Evolutionary conservation across 495 filamentous ascomycete genomes (phyloP), one percentile per base, ranked within the genome.

Genomic region (Hypoxylon rickii): DNA sequence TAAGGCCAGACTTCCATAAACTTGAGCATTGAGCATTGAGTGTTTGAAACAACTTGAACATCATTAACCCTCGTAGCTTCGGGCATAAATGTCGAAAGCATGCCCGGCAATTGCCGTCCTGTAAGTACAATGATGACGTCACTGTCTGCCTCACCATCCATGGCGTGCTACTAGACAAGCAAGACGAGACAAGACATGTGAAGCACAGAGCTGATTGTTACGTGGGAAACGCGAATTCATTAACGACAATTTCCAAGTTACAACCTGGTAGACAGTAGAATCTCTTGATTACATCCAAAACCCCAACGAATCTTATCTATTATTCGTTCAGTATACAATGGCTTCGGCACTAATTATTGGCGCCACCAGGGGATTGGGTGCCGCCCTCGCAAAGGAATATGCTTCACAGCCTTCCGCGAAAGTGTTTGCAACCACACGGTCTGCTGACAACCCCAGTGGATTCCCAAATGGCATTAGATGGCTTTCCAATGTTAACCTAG

Each of bases 281-380:
- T 22, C 31, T 16, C n/a, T 11, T 15, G 38, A 6, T 38, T 17
- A 38, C 15, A 36, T 3, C 3, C 6, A 2, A 38, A 7, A 22
- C 32, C 6, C n/a, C n/a, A n/a, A n/a, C n/a, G n/a, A n/a, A n/a
- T n/a, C n/a, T n/a, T n/a, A 38, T 19, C 2, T 18, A 38, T 16
- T 12, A 3, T 3, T n/a, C 11, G 3, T 12, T 24, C 16, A 44
- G 19, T 16, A 22, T 11, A 53, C 15, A 11, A 63, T 63, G 59
- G 3, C 52, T 49, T 63, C 59, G 7, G 48, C 49, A 37, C 78
- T 89, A 13, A 80, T 90, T 22, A 66, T 90, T 37, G 86, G 87
- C 24, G 86, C 82, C 3, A 88, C 83, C 8, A 76, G 86, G 31
- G 87, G 86, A 15, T 73, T 90, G 0, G 87, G 87, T 1, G 80